phyloP scores from a whole-genome alignment of 805 yeast species.

The Ogataea pini region DNA sequence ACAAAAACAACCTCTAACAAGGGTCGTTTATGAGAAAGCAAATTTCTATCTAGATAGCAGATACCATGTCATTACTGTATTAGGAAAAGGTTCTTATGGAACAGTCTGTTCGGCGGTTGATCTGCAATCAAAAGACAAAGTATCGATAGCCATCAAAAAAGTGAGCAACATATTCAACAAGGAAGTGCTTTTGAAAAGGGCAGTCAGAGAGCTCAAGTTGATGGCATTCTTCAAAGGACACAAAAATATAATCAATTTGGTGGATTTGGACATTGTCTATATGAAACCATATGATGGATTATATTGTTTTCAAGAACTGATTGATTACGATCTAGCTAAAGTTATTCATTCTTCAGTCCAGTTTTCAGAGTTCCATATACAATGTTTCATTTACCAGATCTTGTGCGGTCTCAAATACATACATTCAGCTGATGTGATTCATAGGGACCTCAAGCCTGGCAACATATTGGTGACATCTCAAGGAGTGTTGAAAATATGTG shows the following conservation, averaged over 20 bases:
- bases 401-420: constrained; percentile 85
- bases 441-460: constrained; percentile 90
- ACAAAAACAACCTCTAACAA: constrained; percentile 14
- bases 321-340: constrained; percentile 76
- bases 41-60: constrained; percentile 64
- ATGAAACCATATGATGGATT: constrained; percentile 77
- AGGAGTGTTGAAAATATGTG: constrained; percentile 84
- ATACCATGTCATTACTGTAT: constrained; percentile 54
- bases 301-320: constrained; percentile 84
- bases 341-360: constrained; percentile 79
- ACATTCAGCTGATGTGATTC: constrained; percentile 90
- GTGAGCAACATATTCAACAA: constrained; percentile 68
- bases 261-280: constrained; percentile 72
- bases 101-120: constrained; percentile 77
- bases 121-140: constrained; percentile 38
- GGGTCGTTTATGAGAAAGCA: constrained; percentile 48
- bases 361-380: constrained; percentile 81
- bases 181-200: constrained; percentile 71
- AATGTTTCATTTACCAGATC: constrained; percentile 75
- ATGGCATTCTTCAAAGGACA: constrained; percentile 87
- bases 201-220: constrained; percentile 77
- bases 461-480: constrained; percentile 74
- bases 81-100: constrained; percentile 89
- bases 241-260: constrained; percentile 70
- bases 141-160: constrained; percentile 73